Percentiles rank a stretch among this genome's conserved stretches.
These are phyloP conservation scores for Phytophthora sp. DNA, from an alignment of 352 stramenopile genomes.

Conservation along the genomic window DNA sequence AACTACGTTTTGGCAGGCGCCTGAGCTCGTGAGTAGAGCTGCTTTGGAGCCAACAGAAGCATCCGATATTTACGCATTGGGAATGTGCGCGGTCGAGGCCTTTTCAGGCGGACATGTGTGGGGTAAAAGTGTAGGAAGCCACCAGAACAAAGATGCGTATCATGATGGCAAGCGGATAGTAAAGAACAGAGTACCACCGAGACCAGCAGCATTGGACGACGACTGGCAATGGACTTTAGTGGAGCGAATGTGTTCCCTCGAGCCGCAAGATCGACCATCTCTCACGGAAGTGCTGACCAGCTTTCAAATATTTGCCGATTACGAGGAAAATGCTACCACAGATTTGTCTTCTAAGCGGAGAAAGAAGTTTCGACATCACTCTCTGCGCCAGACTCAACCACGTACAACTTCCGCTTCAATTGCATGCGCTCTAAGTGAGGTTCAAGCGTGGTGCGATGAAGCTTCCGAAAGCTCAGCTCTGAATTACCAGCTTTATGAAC, in stretches of 20 bases:
- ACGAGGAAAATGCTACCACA: conserved; percentile 23
- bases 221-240: conserved; percentile 37
- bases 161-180: neutral
- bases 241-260: conserved; percentile 31
- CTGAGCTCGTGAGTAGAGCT: conserved; percentile 16
- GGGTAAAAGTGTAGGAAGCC: neutral
- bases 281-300: conserved; percentile 32
- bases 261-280: conserved; percentile 23
- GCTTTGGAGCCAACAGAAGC: conserved; percentile 28
- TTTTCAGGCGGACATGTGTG: conserved; percentile 33
- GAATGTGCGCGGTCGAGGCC: conserved; percentile 43
- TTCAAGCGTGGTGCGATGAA: conserved; percentile 40
- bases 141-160: neutral
- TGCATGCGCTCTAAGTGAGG: conserved; percentile 27
- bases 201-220: conserved; percentile 22
- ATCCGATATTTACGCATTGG: conserved; percentile 36
- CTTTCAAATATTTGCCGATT: conserved; percentile 36
- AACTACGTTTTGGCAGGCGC: conserved; percentile 32
- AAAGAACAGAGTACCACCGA: conserved; percentile 10
- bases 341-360: conserved; percentile 19
- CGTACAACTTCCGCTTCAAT: conserved; percentile 29
- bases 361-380: conserved; percentile 16
- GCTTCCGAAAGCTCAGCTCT: conserved; percentile 33
- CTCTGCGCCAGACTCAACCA: conserved; percentile 10
- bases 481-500: conserved; percentile 37